These are phyloP conservation scores for Alternaria brassicicola DNA, from an alignment of 2,329 filamentous ascomycete species.

Conservation along the genomic window DNA sequence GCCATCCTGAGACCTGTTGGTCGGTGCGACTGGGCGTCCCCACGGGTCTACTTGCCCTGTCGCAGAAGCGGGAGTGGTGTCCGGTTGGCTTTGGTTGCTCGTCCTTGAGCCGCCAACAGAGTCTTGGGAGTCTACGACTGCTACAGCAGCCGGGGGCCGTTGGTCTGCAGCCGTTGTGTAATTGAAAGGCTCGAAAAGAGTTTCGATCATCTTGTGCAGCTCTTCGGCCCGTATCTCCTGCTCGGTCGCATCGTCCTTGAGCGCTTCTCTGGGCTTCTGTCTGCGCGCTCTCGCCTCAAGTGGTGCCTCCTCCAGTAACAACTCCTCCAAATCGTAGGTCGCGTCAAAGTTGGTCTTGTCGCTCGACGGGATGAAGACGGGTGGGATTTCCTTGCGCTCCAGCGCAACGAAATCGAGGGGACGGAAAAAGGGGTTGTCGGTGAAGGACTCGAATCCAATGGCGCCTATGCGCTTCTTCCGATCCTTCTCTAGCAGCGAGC, in stretches of 20 bases:
- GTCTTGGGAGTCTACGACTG: slow-evolving; percentile 38
- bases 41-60: slow-evolving; percentile 42
- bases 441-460: slow-evolving; percentile 81
- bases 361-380: slow-evolving; percentile 89
- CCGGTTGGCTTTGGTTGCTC: slow-evolving; percentile 45
- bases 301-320: slow-evolving; percentile 91
- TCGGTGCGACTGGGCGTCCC: slow-evolving; percentile 34
- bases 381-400: slow-evolving; percentile 85
- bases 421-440: slow-evolving; percentile 86
- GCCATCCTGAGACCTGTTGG: slow-evolving; percentile 45
- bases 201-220: slow-evolving; percentile 91
- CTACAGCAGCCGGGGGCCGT: slow-evolving; percentile 57
- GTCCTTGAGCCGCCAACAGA: slow-evolving; percentile 37
- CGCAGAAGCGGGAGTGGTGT: slow-evolving; percentile 40
- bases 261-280: slow-evolving; percentile 88
- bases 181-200: slow-evolving; percentile 92
- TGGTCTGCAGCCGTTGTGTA: slow-evolving; percentile 84
- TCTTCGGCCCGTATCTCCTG: slow-evolving; percentile 96
- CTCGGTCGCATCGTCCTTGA: slow-evolving; percentile 92
- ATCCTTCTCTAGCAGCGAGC: slow-evolving; percentile 80
- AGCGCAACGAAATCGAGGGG: slow-evolving; percentile 82
- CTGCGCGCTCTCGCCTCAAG: slow-evolving; percentile 89
- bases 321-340: slow-evolving; percentile 94
- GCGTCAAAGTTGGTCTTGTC: slow-evolving; percentile 99
- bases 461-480: slow-evolving; percentile 82